Evolutionary conservation across 1,139 yeast genomes (phyloP), one percentile per base, ranked within the genome.

Genomic region (Sugiyamaella castrensis): DNA sequence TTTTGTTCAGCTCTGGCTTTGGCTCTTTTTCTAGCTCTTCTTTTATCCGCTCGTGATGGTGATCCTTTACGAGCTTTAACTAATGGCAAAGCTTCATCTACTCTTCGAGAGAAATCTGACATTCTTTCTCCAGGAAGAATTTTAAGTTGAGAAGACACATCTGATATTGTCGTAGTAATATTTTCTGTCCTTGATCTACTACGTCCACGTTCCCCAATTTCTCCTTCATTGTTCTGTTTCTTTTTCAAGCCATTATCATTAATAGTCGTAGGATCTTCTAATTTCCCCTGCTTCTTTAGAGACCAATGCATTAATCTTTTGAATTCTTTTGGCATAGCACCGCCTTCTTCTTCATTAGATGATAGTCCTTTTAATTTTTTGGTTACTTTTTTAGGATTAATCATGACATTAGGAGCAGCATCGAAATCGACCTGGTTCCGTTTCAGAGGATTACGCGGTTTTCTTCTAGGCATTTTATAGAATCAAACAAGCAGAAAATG

Each of bases 21-120:
- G 50, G 46, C 44, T 45, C 51, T 57, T 53, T 44, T 57, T 62
- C 40, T 54, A 43, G 62, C 64, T 31, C 59, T 52, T 40, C 59
- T 58, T 40, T 56, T 52, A 30, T 61, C 59, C 0, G 60, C 59
- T 30, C 61, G 56, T 1, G 64, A 54, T 4, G 66, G 62, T 7
- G 62, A 59, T 8, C 64, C 64, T 34, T 34, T 39, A 2, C 40
- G 39, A 13, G 70, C 68, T 40, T 60, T 61, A 4, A 67, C 65
- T 38, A 71, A 49, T 0, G 75, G 74, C 37, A 71, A 52, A 1
- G 73, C 73, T 39, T 65, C 68, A 49, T 71, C 64, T 6, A 71
- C 74, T 33, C 75, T 61, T 15, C 71, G 56, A 5, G 62, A 58
- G 52, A 69, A 69, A 37, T 69, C 72, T 2, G 60, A 45, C 65